Conservation (phyloP, 2,329 filamentous ascomycete species). For the Fusarium sp. region DNA sequence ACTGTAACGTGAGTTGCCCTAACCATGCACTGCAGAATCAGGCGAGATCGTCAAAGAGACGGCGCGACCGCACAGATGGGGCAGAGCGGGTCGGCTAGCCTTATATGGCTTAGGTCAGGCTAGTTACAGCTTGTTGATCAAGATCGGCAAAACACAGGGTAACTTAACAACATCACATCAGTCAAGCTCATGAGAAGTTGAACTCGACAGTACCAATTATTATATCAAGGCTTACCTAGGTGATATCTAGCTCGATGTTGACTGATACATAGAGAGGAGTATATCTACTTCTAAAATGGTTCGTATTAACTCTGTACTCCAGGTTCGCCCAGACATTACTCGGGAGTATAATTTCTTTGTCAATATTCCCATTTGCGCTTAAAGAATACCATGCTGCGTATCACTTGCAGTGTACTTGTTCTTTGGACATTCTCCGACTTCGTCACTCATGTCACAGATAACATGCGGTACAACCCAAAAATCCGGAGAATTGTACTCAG, state of each 20-base stretch:
- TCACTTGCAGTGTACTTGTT: slow-evolving; percentile 2
- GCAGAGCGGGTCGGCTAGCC: slow-evolving; percentile 33
- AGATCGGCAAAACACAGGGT: slow-evolving; percentile 5
- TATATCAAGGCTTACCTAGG: neutral
- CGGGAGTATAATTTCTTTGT: neutral
- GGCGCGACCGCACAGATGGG: slow-evolving; percentile 42
- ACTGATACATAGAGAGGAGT: no score
- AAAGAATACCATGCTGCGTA: neutral
- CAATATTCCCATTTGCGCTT: neutral
- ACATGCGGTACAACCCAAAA: neutral
- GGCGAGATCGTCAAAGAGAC: slow-evolving; percentile 43
- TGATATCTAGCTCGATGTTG: neutral
- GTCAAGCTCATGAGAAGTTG: neutral
- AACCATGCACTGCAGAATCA: slow-evolving; percentile 38
- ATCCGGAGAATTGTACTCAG: slow-evolving; percentile 37
- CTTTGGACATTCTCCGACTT: slow-evolving; percentile 21
- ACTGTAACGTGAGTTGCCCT: slow-evolving; percentile 39
- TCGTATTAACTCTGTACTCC: accelerated
- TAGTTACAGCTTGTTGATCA: slow-evolving; percentile 9
- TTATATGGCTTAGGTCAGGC: slow-evolving; percentile 20
- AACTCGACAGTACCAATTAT: neutral
- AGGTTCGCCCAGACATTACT: accelerated
- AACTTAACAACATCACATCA: neutral
- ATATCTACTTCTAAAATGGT: neutral
- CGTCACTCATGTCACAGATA: slow-evolving; percentile 16